These are phyloP conservation scores for Penicillium canariense DNA, from an alignment of 495 filamentous ascomycete genomes.

Conservation along the genomic window DNA sequence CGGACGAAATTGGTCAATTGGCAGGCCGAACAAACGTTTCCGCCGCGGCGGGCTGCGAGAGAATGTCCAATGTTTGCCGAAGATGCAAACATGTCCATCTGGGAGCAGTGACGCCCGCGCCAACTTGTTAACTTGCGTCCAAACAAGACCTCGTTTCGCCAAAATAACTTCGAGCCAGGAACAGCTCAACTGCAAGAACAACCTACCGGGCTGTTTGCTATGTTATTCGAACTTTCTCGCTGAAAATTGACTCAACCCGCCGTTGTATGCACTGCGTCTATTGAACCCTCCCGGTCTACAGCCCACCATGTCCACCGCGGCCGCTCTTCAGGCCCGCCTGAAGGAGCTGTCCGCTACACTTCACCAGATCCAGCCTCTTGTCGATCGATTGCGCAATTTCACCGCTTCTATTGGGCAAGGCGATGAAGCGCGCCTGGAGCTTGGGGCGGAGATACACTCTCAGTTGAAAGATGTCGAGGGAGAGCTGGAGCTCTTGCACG, in stretches of 20 bases:
- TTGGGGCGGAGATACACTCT: conserved; percentile 78
- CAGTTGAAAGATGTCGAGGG: conserved; percentile 80
- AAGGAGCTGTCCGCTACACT: conserved; percentile 66
- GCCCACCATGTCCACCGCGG: conserved; percentile 49
- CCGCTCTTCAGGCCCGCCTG: conserved; percentile 64
- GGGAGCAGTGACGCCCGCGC: conserved; percentile 13
- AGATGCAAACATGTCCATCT: conserved; percentile 35
- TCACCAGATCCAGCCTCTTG: conserved; percentile 66
- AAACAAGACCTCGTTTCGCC: neutral
- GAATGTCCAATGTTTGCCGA: conserved; percentile 32
- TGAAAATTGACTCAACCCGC: neutral
- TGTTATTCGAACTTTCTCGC: neutral
- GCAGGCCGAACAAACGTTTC: conserved; percentile 3
- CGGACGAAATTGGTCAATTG: neutral
- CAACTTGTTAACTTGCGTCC: conserved; percentile 22
- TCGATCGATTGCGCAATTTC: conserved; percentile 69
- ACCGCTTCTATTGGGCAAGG: conserved; percentile 59
- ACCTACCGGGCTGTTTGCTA: neutral
- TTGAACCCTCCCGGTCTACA: neutral
- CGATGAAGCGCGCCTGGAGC: conserved; percentile 69
- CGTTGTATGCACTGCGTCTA: neutral
- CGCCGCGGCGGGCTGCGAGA: conserved; percentile 15
- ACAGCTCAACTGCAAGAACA: too few species aligned
- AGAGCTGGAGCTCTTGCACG: conserved; percentile 76
- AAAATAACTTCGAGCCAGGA: neutral